Evolutionary conservation across 257 asterid genomes (phyloP).

Genomic region (Solanum peruvianum): DNA sequence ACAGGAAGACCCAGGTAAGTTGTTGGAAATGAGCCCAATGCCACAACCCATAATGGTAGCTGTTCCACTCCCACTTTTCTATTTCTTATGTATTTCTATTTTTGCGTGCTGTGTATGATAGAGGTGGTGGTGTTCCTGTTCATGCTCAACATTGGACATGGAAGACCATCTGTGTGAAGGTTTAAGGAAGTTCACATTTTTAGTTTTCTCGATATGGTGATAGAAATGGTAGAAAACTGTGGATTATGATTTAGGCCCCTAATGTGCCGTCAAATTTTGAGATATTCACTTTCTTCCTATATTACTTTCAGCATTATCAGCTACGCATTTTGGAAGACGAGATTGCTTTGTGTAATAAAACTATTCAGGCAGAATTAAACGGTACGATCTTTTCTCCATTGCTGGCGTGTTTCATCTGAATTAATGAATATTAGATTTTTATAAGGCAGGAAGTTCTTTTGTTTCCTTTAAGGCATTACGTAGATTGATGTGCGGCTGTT

Average conservation of each 20-base stretch:
- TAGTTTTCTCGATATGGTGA: neutral
- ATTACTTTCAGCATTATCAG: constrained; percentile 13
- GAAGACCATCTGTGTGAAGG: neutral
- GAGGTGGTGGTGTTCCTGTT: neutral
- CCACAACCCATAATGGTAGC: neutral
- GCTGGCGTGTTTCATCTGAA: neutral
- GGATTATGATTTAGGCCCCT: neutral
- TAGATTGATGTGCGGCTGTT: neutral
- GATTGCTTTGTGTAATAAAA: constrained; percentile 11
- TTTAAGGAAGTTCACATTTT: neutral
- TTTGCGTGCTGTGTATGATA: neutral
- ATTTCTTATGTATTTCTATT: neutral
- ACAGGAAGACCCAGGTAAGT: neutral
- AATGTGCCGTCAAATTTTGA: neutral
- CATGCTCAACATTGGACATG: neutral
- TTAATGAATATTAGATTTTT: neutral
- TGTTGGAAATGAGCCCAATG: neutral
- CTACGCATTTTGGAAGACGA: constrained; percentile 6
- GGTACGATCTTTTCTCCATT: constrained; percentile 5
- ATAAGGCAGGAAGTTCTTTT: neutral
- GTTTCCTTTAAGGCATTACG: neutral
- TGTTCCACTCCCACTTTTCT: neutral
- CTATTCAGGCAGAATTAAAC: constrained; percentile 9
- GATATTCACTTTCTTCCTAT: neutral
- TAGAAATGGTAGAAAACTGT: neutral